A percentile compares a stretch with the other conserved stretches of the same genome.
These are phyloP conservation scores for Calonectria hongkongensis DNA, from an alignment of 2,329 filamentous ascomycete species.

Conservation along the genomic window DNA sequence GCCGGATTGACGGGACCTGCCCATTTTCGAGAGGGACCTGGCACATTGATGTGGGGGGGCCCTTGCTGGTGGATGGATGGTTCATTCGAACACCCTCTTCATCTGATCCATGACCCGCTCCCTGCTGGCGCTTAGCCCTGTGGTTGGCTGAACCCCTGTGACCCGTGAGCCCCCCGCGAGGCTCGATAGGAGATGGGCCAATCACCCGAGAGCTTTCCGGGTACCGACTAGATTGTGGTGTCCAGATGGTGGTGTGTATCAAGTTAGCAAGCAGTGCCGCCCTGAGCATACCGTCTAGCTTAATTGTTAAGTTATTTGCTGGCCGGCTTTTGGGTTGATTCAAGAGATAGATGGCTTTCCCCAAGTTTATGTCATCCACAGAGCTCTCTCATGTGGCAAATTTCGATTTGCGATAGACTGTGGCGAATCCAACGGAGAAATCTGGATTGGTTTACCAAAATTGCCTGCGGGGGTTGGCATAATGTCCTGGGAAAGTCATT, in stretches of 20 bases:
- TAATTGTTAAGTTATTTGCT: conserved; percentile 12
- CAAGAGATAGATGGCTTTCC: too few relatives aligned
- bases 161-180: conserved; percentile 26
- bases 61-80: conserved; percentile 32
- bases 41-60: conserved; percentile 27
- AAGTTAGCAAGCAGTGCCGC: conserved; percentile 30
- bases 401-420: neutral
- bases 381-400: too few relatives aligned
- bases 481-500: neutral
- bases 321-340: neutral
- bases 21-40: conserved; percentile 11
- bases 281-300: conserved; percentile 2
- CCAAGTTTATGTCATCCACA: neutral
- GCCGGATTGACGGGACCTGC: conserved; percentile 24
- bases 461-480: neutral
- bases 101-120: conserved; percentile 34
- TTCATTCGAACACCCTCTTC: conserved; percentile 34
- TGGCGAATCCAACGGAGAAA: too few relatives aligned
- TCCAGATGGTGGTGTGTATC: neutral
- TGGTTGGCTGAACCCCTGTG: conserved; percentile 17
- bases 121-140: neutral
- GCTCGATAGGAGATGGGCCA: conserved; percentile 34
- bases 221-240: neutral
- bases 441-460: neutral
- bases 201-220: conserved; percentile 13